Evolutionary conservation across 495 filamentous ascomycete species (phyloP).

Genomic region (Penicillium manginii): DNA sequence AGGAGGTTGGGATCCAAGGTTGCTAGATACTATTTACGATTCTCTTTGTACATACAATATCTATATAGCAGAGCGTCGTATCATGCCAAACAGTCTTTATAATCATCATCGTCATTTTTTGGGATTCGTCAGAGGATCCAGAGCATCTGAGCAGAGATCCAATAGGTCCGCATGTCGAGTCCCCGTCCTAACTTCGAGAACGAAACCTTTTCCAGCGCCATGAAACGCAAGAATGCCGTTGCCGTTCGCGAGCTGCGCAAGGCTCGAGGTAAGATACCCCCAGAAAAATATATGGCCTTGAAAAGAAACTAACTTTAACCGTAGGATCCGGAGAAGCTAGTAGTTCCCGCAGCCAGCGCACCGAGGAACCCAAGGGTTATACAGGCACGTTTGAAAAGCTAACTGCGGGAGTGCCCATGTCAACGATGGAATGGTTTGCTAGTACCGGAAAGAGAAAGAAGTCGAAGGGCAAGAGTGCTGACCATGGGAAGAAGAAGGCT

Average conservation of each 20-base stretch:
- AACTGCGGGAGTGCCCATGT: background rate
- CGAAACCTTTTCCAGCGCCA: background rate
- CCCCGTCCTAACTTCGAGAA: background rate
- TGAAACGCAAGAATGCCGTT: background rate
- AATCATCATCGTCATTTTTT: no score
- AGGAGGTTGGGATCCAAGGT: no score
- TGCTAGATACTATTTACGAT: no score
- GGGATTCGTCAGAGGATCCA: no score
- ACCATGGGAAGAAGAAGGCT: background rate
- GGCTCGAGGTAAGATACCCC: background rate
- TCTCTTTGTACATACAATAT: no score
- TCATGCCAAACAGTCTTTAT: no score
- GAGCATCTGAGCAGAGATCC: no score
- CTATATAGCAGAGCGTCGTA: no score
- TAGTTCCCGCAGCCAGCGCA: background rate
- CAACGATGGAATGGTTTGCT: background rate
- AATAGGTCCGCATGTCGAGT: background rate
- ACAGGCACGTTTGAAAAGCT: background rate
- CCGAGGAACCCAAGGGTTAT: background rate
- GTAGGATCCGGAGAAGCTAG: background rate
- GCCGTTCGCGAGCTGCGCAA: background rate
- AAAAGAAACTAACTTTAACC: background rate
- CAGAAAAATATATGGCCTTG: background rate
- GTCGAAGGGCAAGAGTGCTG: background rate
- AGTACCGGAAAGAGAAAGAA: background rate